Conservation (phyloP, 768 basidiomycete genomes). For the Rhodotorula toruloides region DNA sequence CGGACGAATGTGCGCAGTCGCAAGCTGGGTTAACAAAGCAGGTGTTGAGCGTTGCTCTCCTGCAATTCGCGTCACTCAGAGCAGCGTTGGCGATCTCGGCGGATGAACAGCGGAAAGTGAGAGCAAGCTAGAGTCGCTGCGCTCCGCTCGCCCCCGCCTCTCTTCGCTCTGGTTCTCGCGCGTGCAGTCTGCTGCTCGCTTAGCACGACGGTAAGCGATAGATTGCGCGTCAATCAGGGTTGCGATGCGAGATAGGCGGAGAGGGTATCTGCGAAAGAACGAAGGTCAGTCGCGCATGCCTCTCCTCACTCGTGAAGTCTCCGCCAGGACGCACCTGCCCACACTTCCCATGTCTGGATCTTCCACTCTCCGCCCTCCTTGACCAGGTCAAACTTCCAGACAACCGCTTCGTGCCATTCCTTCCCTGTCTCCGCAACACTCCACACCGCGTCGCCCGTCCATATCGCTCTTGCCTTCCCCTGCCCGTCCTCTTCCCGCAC, state of each 20-base stretch:
- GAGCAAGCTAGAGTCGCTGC: no score
- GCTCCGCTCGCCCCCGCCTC: no score
- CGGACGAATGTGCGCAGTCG: slow-evolving; percentile 21
- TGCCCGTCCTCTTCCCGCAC: background rate
- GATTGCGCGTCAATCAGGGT: no score
- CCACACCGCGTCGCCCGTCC: slow-evolving; percentile 9
- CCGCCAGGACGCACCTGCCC: slow-evolving; percentile 8
- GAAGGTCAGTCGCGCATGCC: background rate
- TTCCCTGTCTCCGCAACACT: slow-evolving; percentile 4
- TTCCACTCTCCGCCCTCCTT: background rate
- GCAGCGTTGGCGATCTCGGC: no score
- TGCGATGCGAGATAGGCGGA: no score
- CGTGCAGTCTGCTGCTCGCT: no score
- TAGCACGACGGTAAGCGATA: no score
- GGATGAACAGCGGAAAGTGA: no score
- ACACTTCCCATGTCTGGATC: slow-evolving; percentile 6
- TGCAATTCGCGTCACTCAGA: no score
- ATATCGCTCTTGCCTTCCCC: background rate
- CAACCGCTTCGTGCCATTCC: slow-evolving; percentile 6
- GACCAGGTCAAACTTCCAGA: background rate
- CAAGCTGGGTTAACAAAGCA: slow-evolving; percentile 13
- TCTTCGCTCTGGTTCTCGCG: no score
- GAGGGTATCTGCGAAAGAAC: background rate
- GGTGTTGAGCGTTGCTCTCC: no score
- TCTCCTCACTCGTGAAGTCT: background rate